Base-by-base conservation (phyloP, 371 early-diverging fungal genomes). In the Basidiobolus heterosporus region DNA sequence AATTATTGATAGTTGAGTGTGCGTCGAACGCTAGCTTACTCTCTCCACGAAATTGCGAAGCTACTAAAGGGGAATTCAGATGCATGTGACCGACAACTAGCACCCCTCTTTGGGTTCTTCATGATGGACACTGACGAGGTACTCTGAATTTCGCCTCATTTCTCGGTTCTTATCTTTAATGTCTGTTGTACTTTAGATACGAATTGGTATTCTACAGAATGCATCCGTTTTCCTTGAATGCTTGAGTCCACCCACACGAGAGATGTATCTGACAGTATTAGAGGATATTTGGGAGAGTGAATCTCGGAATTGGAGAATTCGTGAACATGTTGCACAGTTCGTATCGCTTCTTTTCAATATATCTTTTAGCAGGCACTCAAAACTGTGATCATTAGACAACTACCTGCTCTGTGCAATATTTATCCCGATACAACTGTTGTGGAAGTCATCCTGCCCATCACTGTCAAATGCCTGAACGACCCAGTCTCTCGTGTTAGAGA, bases 221-320 rank as follows among this genome's bases (percentile, higher is more conserved):
- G 48, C 69, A 41, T 62, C 69, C 1, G 68, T 62, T 19, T 72
- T 72, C 43, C 52, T 72, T 41, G 62, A 61, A 16, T 64, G 68
- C 3, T 50, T 72, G 45, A 67, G 64, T 1, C 63, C 59, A 16
- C 61, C 58, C 35, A 66, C 70, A n/a, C 55, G 73, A 6, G 66
- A 69, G 36, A 67, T 69, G 46, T 72, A 69, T 49, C 64, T 72
- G 8, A 69, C 73, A 0, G 61, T 65, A 35, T 46, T 72, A 15
- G 59, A 64, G 3, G 70, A 68, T 44, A 69, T 72, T 1, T 72
- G 73, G 73, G 70, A 72, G 47, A 70, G 69, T 16, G 70, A 69
- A 7, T 55, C 56, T 44, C 62, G 60, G 14, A 69, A 69, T 24
- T 72, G 73, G 73, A 61, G 68, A 36, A 45, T 72, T 18, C 53